Evolutionary conservation across 2,329 filamentous ascomycete genomes (phyloP), one percentile per base, ranked within the genome.

Genomic region (Thermoascus crustaceus): DNA sequence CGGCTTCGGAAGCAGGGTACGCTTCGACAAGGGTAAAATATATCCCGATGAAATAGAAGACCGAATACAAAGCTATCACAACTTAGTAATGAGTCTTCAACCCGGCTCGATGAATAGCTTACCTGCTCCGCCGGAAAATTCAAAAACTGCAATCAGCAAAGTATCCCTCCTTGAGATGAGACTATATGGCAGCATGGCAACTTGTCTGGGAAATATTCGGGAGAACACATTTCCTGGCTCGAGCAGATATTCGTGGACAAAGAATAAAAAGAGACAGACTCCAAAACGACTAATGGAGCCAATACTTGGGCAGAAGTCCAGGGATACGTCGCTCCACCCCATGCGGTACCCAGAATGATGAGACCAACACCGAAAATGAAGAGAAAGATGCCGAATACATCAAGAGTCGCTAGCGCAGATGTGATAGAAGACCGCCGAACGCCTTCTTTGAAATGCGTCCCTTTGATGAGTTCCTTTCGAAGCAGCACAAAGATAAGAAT

Each of bases 1-100:
- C 76, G 1, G 76, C 68, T 32, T 72, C 49, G 16, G 68, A 69
- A 18, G 60, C 65, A 18, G 44, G 53, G 41, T 73, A 73, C 4
- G 64, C 68, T 54, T 75, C 61, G 0, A 82, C 78, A 10, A 80
- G 58, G 2, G 74, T 73, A 52, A 82, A 83, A 54, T 82, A 84
- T 11, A 82, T 69, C 10, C 74, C 75, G 45, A 80, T 74, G 46
- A 82, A 84, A 54, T 83, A 84, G 44, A 82, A 73, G 1, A 78
- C 72, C 8, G 70, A 63, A 51, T 69, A 70, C 44, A 68, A 55
- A 0, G 59, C 49, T 49, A 30, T 25, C n/a, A n/a, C n/a, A n/a
- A n/a, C n/a, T n/a, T n/a, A n/a, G n/a, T n/a, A n/a, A n/a, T n/a
- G n/a, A n/a, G n/a, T n/a, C n/a, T n/a, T n/a, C n/a, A n/a, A n/a